Evolutionary conservation across 352 stramenopile species (phyloP).

Genomic region (Phytophthora colocasiae): DNA sequence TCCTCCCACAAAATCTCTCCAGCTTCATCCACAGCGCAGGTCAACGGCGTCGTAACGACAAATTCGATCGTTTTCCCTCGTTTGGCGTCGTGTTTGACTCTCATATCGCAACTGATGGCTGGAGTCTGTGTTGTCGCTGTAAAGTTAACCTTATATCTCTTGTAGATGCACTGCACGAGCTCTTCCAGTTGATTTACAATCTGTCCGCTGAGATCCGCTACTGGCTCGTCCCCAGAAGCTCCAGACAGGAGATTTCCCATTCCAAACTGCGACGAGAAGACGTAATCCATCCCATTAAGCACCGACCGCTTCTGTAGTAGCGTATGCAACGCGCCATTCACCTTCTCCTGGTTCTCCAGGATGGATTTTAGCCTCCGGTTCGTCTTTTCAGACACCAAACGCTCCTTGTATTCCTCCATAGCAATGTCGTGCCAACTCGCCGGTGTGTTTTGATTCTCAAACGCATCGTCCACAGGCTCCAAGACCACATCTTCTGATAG

Average conservation of each 20-base stretch:
- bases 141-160: neutral
- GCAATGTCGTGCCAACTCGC: slow-evolving; percentile 32
- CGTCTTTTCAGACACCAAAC: slow-evolving; percentile 33
- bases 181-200: slow-evolving; percentile 22
- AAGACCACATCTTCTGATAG: slow-evolving; percentile 9
- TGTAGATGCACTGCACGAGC: slow-evolving; percentile 18
- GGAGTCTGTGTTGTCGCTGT: neutral
- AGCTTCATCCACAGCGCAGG: slow-evolving; percentile 20
- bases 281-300: slow-evolving; percentile 32
- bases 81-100: slow-evolving; percentile 17
- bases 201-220: neutral
- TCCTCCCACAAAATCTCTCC: slow-evolving; percentile 33
- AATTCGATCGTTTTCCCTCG: slow-evolving; percentile 31
- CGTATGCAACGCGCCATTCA: slow-evolving; percentile 19
- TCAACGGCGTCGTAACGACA: slow-evolving; percentile 35
- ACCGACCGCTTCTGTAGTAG: slow-evolving; percentile 32
- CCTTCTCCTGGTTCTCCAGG: slow-evolving; percentile 31
- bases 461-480: neutral
- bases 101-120: slow-evolving; percentile 31
- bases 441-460: neutral
- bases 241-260: neutral
- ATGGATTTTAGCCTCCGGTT: slow-evolving; percentile 39
- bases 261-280: slow-evolving; percentile 1
- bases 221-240: neutral
- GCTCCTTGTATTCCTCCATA: slow-evolving; percentile 27